A percentile compares a stretch with the other conserved stretches of the same genome.
phyloP scores from a whole-genome alignment of 1,139 yeast species.

The Debaryomycetaceae sp. region DNA sequence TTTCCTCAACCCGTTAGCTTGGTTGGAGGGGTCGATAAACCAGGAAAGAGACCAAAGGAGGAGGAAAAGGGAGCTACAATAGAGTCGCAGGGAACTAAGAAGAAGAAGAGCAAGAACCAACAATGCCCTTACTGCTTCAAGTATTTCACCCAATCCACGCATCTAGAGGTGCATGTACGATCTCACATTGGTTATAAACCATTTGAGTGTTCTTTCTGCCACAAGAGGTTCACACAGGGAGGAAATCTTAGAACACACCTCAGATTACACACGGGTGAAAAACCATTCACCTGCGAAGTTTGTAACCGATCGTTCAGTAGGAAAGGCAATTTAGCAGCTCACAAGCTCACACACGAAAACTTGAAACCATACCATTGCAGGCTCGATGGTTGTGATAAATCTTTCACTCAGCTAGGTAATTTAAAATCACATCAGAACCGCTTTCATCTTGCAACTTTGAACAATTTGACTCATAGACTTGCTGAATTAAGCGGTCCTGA shows the following conservation, averaged over 20 bases:
- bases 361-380: slow-evolving; percentile 77
- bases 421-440: slow-evolving; percentile 91
- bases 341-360: slow-evolving; percentile 74
- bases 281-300: slow-evolving; percentile 73
- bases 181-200: slow-evolving; percentile 79
- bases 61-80: slow-evolving; percentile 16
- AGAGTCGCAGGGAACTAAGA: slow-evolving; percentile 18
- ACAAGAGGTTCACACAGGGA: slow-evolving; percentile 84
- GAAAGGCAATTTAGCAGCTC: slow-evolving; percentile 88
- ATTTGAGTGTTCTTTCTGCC: slow-evolving; percentile 74
- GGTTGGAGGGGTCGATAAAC: slow-evolving; percentile 82
- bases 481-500: slow-evolving; percentile 52
- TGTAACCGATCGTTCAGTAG: slow-evolving; percentile 78
- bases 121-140: slow-evolving; percentile 71
- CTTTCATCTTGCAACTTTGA: slow-evolving; percentile 73
- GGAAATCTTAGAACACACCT: slow-evolving; percentile 88
- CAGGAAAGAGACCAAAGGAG: slow-evolving; percentile 30
- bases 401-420: slow-evolving; percentile 89
- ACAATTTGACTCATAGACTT: slow-evolving; percentile 57
- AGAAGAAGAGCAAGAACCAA: slow-evolving; percentile 49
- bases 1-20: slow-evolving; percentile 64
- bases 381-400: slow-evolving; percentile 77
- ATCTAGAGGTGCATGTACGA: slow-evolving; percentile 73
- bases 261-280: slow-evolving; percentile 87
- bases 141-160: slow-evolving; percentile 71